phyloP scores from a whole-genome alignment of 345 rosid species.

The Hibiscus tridactylites region DNA sequence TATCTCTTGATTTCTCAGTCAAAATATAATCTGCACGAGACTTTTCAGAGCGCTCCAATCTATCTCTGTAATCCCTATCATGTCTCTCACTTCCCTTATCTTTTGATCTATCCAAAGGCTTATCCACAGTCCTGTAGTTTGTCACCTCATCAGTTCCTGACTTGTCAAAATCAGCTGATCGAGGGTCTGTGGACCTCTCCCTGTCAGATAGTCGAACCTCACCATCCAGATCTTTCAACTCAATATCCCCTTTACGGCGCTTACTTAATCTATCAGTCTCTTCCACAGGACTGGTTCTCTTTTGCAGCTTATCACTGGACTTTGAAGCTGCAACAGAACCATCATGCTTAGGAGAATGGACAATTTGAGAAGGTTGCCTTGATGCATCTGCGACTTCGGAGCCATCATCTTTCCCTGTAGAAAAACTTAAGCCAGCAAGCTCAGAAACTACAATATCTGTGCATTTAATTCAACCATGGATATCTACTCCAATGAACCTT shows the following conservation, averaged over 20 bases:
- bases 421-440: conserved; percentile 31
- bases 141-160: conserved; percentile 53
- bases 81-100: conserved; percentile 73
- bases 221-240: conserved; percentile 56
- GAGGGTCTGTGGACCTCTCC: conserved; percentile 68
- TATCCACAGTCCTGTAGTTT: conserved; percentile 44
- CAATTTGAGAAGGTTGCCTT: conserved; percentile 44
- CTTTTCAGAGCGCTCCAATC: conserved; percentile 66
- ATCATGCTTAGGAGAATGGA: conserved; percentile 78
- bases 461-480: conserved; percentile 31
- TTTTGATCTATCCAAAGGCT: conserved; percentile 62
- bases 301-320: conserved; percentile 72
- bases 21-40: conserved; percentile 56
- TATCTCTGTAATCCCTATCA: conserved; percentile 83
- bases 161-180: conserved; percentile 51
- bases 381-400: conserved; percentile 48
- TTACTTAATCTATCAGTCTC: conserved; percentile 77
- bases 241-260: conserved; percentile 81
- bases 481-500: conserved; percentile 34
- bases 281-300: conserved; percentile 68
- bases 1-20: conserved; percentile 63
- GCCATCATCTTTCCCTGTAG: conserved; percentile 52
- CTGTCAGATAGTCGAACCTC: conserved; percentile 53
- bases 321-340: conserved; percentile 42
- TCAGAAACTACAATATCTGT: conserved; percentile 38